Evolutionary conservation across 129 eudicot genomes (phyloP).

Genomic region (Daucus carota): DNA sequence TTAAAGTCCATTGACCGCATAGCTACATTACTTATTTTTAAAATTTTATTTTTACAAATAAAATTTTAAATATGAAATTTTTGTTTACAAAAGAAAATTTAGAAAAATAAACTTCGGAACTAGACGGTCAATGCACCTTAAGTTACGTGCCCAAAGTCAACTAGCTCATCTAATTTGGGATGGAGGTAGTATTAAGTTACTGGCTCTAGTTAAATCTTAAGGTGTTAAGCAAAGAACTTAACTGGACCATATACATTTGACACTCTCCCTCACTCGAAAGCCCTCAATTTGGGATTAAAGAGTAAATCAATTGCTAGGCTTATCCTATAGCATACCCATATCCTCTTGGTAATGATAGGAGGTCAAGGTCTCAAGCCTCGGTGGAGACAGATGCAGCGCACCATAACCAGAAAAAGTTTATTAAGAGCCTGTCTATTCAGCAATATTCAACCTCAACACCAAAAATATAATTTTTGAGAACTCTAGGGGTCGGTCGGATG

Average conservation of each 20-base stretch:
- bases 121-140: too few relatives aligned
- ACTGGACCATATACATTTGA: neutral
- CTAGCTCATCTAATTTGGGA: too few relatives aligned
- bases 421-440: neutral
- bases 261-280: neutral
- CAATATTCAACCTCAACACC: neutral
- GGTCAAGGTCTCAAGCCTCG: neutral
- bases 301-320: neutral
- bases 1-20: too few relatives aligned
- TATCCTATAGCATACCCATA: neutral
- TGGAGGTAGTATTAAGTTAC: neutral
- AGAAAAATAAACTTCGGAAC: too few relatives aligned
- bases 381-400: too few relatives aligned
- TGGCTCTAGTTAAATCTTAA: neutral
- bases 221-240: neutral
- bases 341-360: neutral
- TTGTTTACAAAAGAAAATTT: too few relatives aligned
- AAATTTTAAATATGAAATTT: too few relatives aligned
- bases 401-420: too few relatives aligned
- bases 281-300: neutral
- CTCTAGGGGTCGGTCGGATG: neutral
- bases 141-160: too few relatives aligned
- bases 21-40: too few relatives aligned
- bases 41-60: too few relatives aligned
- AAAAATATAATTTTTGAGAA: too few relatives aligned